Base-by-base conservation (phyloP, 2,329 filamentous ascomycete genomes). In the Thermothelomyces thermophilus region DNA sequence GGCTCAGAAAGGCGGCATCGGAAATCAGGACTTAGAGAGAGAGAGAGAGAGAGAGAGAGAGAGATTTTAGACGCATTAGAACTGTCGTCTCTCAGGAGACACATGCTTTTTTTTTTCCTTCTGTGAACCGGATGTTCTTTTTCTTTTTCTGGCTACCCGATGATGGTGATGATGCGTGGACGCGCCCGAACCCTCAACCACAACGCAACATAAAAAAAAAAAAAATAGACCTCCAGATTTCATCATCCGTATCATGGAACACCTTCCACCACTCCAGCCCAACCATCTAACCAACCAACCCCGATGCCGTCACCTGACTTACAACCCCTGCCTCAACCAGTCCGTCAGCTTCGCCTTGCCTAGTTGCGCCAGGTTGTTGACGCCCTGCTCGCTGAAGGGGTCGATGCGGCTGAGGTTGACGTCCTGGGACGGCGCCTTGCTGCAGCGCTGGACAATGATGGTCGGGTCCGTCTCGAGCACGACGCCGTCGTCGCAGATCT, bases 391-490 rank as follows among this genome's bases (percentile, higher is more conserved):
- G 63, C 89, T 94, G 49, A 97, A 68, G 10, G 66, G 82, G 67
- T 97, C 91, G 69, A 97, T 91, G 65, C 87, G 88, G 75, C 93
- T 89, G 68, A 96, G 81, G 65, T 90, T 89, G 61, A 90, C 84
- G 71, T 98, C 93, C 63, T 95, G 87, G 36, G 85, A 83, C 9
- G 93, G 93, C 35, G 93, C 90, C 68, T 86, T 85, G 77, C 88
- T 95, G 63, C 97, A 93, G 60, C 93, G 78, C 66, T 90, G 90
- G 42, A 91, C 86, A 58, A 98, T 87, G 63, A 95, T 87, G 56
- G 93, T 91, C 1, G 93, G 90, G 67, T 98, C 93, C 0, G 91
- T 97, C 73, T 98, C 93, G 54, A 98, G 82, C 61, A 98, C 91
- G 66, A 97, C 94, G 53, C 93, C 93, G 64, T 95, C 90, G 69